Percentiles rank a stretch among this genome's conserved stretches.
Evolutionary conservation across 148 eudicot genomes (phyloP).

Genomic region (Chenopodium suecicum): DNA sequence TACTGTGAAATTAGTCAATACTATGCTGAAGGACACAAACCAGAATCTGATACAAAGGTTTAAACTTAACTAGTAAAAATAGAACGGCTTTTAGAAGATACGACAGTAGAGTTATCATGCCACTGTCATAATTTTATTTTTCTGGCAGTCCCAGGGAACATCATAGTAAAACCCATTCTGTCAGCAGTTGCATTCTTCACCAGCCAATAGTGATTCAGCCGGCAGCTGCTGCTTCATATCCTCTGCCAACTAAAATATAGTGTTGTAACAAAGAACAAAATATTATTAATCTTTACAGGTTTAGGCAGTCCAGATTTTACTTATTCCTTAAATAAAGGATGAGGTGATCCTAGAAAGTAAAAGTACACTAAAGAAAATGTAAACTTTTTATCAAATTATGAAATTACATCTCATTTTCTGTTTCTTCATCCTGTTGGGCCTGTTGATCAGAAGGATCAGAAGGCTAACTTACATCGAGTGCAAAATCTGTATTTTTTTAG

Average conservation of each 20-base stretch:
- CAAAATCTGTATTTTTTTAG: neutral
- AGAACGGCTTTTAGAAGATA: no score
- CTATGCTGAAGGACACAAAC: neutral
- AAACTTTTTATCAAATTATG: no score
- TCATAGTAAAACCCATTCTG: neutral
- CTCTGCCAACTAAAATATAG: neutral
- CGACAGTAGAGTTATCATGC: neutral
- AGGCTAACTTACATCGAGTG: neutral
- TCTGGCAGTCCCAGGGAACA: neutral
- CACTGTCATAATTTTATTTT: neutral
- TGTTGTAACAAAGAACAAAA: neutral
- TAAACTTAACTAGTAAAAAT: neutral
- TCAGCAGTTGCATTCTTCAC: neutral
- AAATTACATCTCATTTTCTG: neutral
- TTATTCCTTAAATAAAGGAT: neutral
- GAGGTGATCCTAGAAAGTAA: neutral
- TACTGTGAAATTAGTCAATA: neutral
- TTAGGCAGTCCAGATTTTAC: no score
- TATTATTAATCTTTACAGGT: no score
- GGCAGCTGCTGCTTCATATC: neutral
- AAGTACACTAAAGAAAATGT: neutral
- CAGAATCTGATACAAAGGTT: neutral
- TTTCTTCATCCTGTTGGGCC: neutral
- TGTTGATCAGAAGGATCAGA: neutral
- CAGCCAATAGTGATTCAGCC: neutral